These are phyloP conservation scores for Iberis pinnata DNA, from an alignment of 345 rosid genomes.

Conservation along the genomic window DNA sequence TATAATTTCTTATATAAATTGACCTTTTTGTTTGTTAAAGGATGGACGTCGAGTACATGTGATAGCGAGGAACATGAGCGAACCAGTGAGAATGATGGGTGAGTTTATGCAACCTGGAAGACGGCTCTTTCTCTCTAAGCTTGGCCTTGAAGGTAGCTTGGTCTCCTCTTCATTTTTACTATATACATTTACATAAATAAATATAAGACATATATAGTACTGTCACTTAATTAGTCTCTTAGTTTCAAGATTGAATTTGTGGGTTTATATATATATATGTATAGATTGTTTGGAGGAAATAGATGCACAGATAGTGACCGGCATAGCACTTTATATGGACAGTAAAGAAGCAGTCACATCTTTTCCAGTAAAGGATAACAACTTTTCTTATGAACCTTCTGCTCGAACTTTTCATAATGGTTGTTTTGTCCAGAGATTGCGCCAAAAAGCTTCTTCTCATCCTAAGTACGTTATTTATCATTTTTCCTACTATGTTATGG, in stretches of 20 bases:
- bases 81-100: constrained; percentile 63
- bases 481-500: too few relatives aligned
- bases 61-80: constrained; percentile 54
- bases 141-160: constrained; percentile 38
- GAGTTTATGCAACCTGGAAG: constrained; percentile 69
- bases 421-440: neutral
- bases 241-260: too few relatives aligned
- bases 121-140: constrained; percentile 46
- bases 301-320: neutral
- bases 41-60: constrained; percentile 57
- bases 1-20: too few relatives aligned
- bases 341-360: neutral
- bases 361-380: neutral
- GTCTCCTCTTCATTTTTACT: too few relatives aligned
- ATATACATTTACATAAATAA: too few relatives aligned
- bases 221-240: too few relatives aligned
- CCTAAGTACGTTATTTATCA: neutral
- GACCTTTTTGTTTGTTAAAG: constrained; percentile 28
- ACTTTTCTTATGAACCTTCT: neutral
- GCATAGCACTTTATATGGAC: neutral
- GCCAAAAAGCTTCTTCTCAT: neutral
- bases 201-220: too few relatives aligned
- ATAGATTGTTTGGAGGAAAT: neutral
- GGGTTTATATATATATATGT: too few relatives aligned
- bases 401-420: neutral